Percentiles rank a stretch among this genome's conserved stretches.
Evolutionary conservation across 1,284 basidiomycete genomes (phyloP).

Genomic region (Exobasidium rhododendri): DNA sequence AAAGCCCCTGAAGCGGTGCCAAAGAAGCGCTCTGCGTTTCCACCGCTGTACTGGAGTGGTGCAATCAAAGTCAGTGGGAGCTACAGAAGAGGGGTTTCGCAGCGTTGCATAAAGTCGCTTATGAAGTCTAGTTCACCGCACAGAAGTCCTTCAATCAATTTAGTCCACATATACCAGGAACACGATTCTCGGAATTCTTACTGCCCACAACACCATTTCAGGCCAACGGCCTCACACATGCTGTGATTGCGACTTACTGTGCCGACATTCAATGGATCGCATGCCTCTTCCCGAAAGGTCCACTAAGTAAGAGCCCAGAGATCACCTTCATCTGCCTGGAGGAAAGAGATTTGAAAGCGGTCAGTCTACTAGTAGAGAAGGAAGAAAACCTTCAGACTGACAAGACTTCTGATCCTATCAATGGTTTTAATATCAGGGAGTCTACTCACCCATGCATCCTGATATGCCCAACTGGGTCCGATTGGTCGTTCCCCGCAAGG

Average conservation of each 20-base stretch:
- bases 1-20: too few relatives aligned
- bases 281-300: conserved; percentile 28
- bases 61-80: too few relatives aligned
- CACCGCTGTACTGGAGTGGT: background rate
- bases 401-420: too few relatives aligned
- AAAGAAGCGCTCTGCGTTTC: too few relatives aligned
- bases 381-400: too few relatives aligned
- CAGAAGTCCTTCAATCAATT: conserved; percentile 12
- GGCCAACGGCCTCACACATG: conserved; percentile 26
- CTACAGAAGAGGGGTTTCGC: too few relatives aligned
- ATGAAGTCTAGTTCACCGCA: too few relatives aligned
- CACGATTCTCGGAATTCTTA: conserved; percentile 26
- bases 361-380: background rate
- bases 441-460: conserved; percentile 8
- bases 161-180: conserved; percentile 18
- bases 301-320: conserved; percentile 17
- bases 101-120: too few relatives aligned
- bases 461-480: conserved; percentile 7
- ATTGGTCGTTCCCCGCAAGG: conserved; percentile 15
- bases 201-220: conserved; percentile 30
- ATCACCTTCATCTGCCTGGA: conserved; percentile 32
- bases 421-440: too few relatives aligned
- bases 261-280: conserved; percentile 47
- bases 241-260: conserved; percentile 43
- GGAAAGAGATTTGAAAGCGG: background rate